phyloP scores from a whole-genome alignment of 1,284 basidiomycete genomes.

The Sporisorium iseilematis-ciliati region DNA sequence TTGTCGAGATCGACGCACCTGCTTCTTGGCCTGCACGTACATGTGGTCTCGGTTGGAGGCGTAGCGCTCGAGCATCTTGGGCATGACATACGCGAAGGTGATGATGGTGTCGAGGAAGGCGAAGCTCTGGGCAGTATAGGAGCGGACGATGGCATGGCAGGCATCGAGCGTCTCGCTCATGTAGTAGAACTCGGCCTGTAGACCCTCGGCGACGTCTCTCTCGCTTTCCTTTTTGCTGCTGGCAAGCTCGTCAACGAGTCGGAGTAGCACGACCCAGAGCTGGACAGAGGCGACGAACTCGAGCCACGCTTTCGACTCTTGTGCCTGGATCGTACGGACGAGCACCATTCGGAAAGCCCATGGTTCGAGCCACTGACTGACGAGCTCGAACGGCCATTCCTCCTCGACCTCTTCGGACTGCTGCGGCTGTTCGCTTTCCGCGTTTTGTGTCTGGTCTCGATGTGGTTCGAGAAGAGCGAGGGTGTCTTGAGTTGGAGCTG shows the following conservation, averaged over 20 bases:
- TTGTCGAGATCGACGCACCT: conserved; percentile 46
- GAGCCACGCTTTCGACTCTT: conserved; percentile 62
- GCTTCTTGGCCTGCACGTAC: conserved; percentile 61
- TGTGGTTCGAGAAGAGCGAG: conserved; percentile 15
- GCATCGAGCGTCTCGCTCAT: conserved; percentile 63
- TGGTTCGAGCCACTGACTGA: conserved; percentile 63
- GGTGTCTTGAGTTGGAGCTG: conserved; percentile 18
- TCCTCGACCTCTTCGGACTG: conserved; percentile 6
- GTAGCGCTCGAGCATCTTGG: conserved; percentile 66
- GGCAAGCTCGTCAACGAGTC: conserved; percentile 62
- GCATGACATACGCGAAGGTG: conserved; percentile 63
- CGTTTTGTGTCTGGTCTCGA: background rate
- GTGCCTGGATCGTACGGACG: conserved; percentile 54
- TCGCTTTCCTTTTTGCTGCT: conserved; percentile 51
- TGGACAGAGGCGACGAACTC: conserved; percentile 64
- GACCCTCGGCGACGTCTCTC: conserved; percentile 59
- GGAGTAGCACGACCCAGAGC: conserved; percentile 66
- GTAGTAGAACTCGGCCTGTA: conserved; percentile 67
- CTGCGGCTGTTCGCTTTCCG: conserved; percentile 9
- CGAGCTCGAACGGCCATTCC: conserved; percentile 56
- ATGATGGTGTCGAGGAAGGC: conserved; percentile 63
- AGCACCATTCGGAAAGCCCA: conserved; percentile 67
- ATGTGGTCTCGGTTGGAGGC: conserved; percentile 63
- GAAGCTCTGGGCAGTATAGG: conserved; percentile 65
- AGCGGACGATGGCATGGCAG: conserved; percentile 54